Base-by-base conservation (phyloP, 371 early-diverging fungal species). In the Smittium mucronatum region DNA sequence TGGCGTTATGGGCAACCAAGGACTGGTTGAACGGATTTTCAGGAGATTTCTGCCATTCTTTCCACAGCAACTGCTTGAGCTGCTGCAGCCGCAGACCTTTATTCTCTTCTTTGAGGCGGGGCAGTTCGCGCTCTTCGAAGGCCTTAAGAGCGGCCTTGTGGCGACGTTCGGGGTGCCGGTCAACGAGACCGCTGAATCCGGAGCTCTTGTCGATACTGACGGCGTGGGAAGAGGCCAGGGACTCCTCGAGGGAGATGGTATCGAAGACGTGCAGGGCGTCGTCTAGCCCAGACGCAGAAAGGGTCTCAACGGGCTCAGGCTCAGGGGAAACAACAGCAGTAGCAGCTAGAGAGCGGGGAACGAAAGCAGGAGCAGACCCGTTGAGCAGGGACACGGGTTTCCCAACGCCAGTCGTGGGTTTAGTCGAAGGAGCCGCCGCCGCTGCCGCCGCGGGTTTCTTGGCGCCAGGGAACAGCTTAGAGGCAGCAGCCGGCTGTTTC, bases 21-120 rank as follows among this genome's bases (percentile, higher is more conserved):
- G 80, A 78, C 81, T 92, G 91, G 78, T 92, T 92, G 76, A 90
- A 86, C 31, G 93, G 92, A 74, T 92, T 93, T 32, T 92, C 89
- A 16, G 89, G 89, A 1, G 91, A 85, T 80, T 92, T 93, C 74
- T 87, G 73, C 80, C 81, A 84, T 58, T 84, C 83, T 80, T 92
- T 91, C 77, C 81, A 89, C 16, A 91, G 69, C 47, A 90, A 71
- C 58, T 93, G 85, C 73, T 87, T 86, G 72, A 88, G 77, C 74
- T 93, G 92, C 63, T 80, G 85, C 69, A 84, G 78, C 69, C 92
- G 86, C 70, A 93, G 81, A 1, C 86, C 87, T 32, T 88, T 89
- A 76, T 89, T 81, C 70, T 91, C 90, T 60, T 77, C 69, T 77
- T 85, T 88, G 70, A 92, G 75, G 21, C 73, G 78, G 47, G 87